These are phyloP conservation scores for Guyanaporus albipodus DNA, from an alignment of 768 basidiomycete genomes.

Conservation along the genomic window DNA sequence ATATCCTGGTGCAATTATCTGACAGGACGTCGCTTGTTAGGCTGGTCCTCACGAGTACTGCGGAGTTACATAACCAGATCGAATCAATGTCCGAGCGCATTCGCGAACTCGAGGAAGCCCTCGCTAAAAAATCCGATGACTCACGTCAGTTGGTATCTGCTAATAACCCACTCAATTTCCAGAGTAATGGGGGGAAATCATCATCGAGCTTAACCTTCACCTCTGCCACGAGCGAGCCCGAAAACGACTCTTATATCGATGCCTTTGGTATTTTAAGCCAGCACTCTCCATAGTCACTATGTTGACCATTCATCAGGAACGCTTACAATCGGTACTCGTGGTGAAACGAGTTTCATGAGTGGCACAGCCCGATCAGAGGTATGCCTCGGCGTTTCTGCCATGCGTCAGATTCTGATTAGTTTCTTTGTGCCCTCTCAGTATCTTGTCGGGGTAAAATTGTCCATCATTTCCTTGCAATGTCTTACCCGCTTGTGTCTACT, in stretches of 20 bases:
- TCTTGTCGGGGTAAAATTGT: conserved; percentile 46
- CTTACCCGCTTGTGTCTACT: not conserved
- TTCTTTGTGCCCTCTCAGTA: conserved; percentile 35
- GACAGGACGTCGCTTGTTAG: conserved; percentile 28
- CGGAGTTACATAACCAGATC: conserved; percentile 65
- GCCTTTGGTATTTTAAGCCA: conserved; percentile 39
- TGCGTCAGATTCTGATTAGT: not conserved
- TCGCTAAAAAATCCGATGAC: conserved; percentile 45
- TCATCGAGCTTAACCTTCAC: conserved; percentile 7
- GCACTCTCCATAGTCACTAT: not conserved
- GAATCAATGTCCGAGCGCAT: conserved; percentile 53
- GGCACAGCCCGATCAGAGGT: conserved; percentile 69
- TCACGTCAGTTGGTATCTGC: conserved; percentile 46
- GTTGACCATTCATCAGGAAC: conserved; percentile 41
- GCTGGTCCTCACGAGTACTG: conserved; percentile 62
- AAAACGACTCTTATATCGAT: conserved; percentile 46
- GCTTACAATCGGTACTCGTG: conserved; percentile 50
- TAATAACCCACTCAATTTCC: conserved; percentile 25
- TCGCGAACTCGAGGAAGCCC: conserved; percentile 57
- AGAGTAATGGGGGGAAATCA: conserved; percentile 21
- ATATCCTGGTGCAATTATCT: not conserved
- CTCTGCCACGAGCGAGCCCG: conserved; percentile 17
- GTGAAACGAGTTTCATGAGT: conserved; percentile 56
- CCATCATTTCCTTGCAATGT: not conserved
- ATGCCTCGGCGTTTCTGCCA: conserved; percentile 13